Conservation (phyloP, 2,329 filamentous ascomycete genomes). For the Periconia digitata region DNA sequence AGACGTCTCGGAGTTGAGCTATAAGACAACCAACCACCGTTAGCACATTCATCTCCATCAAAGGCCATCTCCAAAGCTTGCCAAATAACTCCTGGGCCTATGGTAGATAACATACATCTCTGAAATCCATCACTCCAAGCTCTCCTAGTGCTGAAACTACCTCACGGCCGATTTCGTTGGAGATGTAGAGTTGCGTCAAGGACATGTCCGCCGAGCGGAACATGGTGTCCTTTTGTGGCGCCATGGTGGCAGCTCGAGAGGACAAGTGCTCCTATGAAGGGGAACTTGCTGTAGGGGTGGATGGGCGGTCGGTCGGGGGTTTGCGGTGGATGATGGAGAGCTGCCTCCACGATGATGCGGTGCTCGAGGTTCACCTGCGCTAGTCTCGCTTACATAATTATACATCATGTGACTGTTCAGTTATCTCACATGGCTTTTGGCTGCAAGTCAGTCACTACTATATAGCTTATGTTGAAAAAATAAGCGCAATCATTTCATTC, state of each 20-base stretch:
- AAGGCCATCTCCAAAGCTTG: conserved; percentile 19
- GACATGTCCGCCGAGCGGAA: conserved; percentile 99
- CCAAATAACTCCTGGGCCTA: neutral
- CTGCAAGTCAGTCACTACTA: no score
- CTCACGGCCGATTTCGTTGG: conserved; percentile 97
- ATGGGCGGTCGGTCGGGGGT: conserved; percentile 22
- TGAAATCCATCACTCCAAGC: conserved; percentile 93
- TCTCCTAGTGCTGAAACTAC: conserved; percentile 96
- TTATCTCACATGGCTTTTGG: neutral
- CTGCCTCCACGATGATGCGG: conserved; percentile 30
- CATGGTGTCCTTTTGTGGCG: conserved; percentile 77
- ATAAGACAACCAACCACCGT: conserved; percentile 17
- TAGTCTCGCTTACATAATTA: conserved; percentile 4
- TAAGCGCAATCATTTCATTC: no score
- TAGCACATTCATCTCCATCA: conserved; percentile 26
- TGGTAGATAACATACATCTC: conserved; percentile 72
- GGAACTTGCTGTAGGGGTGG: conserved; percentile 23
- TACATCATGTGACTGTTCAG: conserved; percentile 4
- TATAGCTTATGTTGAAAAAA: no score
- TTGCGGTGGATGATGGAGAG: conserved; percentile 31
- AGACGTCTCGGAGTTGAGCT: conserved; percentile 91
- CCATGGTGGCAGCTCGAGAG: conserved; percentile 54
- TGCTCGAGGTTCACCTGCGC: conserved; percentile 1
- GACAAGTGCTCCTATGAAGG: conserved; percentile 21
- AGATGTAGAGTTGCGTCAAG: conserved; percentile 99